phyloP scores from a whole-genome alignment of 2,329 filamentous ascomycete genomes.

The Penicillium sp. region DNA sequence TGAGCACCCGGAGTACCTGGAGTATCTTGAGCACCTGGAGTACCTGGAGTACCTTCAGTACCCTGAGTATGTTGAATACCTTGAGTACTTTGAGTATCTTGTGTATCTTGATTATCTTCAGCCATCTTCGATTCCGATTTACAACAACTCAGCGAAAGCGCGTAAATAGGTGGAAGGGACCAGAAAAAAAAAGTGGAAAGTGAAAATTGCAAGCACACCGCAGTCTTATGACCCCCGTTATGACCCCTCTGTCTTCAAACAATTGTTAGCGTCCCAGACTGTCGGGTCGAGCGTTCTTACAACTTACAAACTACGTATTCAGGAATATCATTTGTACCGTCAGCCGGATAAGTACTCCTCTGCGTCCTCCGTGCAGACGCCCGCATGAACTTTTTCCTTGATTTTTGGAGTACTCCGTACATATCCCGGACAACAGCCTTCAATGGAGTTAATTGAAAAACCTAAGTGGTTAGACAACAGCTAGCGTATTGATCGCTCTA shows the following conservation, averaged over 20 bases:
- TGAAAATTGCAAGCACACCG: slow-evolving; percentile 13
- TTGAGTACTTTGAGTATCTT: background rate
- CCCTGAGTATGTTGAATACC: no score
- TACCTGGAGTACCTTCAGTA: no score
- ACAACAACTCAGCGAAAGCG: background rate
- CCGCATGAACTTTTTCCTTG: background rate
- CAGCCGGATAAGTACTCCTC: background rate
- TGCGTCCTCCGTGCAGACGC: background rate
- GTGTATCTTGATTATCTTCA: no score
- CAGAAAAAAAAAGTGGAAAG: slow-evolving; percentile 9
- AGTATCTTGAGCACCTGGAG: no score
- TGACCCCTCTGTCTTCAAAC: slow-evolving; percentile 20
- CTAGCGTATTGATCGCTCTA: slow-evolving; percentile 2
- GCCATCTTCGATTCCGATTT: slow-evolving; percentile 4
- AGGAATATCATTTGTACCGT: background rate
- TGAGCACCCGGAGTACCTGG: no score
- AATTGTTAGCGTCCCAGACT: slow-evolving; percentile 14
- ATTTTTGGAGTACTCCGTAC: slow-evolving; percentile 8
- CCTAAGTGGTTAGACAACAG: background rate
- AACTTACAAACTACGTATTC: no score
- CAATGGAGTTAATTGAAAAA: background rate
- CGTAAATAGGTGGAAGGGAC: slow-evolving; percentile 13
- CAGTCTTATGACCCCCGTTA: slow-evolving; percentile 13
- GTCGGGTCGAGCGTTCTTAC: slow-evolving; percentile 11
- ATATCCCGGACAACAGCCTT: slow-evolving; percentile 7